Conservation (phyloP, 352 stramenopile species). For the Phytopythium boreale region DNA sequence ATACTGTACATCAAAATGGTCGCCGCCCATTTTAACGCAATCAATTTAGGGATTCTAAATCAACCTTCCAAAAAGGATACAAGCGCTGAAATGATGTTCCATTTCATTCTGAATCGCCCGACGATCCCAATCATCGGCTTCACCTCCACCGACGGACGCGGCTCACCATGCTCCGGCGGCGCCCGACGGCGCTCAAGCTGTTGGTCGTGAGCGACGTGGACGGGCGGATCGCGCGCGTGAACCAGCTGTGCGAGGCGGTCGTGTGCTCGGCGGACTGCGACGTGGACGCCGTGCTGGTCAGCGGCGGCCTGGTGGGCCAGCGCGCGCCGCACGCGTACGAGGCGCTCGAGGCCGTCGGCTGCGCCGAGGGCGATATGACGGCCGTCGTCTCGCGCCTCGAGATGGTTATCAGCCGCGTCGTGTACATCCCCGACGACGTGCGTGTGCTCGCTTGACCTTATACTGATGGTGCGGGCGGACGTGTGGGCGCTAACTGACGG, state of each 20-base stretch:
- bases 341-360: slow-evolving; percentile 51
- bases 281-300: slow-evolving; percentile 76
- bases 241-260: slow-evolving; percentile 70
- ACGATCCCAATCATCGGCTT: background rate
- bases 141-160: no score
- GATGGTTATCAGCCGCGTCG: slow-evolving; percentile 82
- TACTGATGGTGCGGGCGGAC: slow-evolving; percentile 1
- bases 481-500: background rate
- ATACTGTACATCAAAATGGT: no score
- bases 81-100: no score
- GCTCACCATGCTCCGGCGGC: slow-evolving; percentile 1
- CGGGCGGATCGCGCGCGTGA: slow-evolving; percentile 62
- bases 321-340: slow-evolving; percentile 48
- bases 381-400: slow-evolving; percentile 84
- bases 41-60: no score
- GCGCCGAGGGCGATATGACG: slow-evolving; percentile 88
- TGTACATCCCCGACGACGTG: slow-evolving; percentile 78
- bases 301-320: slow-evolving; percentile 53
- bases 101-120: background rate
- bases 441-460: slow-evolving; percentile 7
- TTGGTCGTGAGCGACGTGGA: slow-evolving; percentile 72
- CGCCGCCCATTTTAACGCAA: no score
- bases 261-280: slow-evolving; percentile 63
- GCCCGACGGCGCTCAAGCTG: slow-evolving; percentile 46
- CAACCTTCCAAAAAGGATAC: no score